phyloP scores from a whole-genome alignment of 306 rosid species.

The Lagenaria siceraria region DNA sequence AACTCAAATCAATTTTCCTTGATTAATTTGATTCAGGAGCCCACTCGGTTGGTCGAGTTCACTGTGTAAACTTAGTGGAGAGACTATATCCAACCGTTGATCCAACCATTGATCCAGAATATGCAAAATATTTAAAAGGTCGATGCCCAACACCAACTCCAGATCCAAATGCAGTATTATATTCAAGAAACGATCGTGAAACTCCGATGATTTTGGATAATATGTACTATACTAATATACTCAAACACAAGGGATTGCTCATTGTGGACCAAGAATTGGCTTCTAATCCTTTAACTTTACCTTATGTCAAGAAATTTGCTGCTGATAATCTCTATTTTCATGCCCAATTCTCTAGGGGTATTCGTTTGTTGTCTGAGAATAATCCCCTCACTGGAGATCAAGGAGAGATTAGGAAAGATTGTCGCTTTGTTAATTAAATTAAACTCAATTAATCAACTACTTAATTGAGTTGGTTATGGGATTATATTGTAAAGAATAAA shows the following conservation, averaged over 20 bases:
- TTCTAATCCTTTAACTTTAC: slow-evolving; percentile 46
- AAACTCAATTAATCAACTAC: slow-evolving; percentile 24
- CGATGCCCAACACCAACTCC: slow-evolving; percentile 72
- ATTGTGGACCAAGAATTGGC: slow-evolving; percentile 45
- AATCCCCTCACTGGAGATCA: slow-evolving; percentile 43
- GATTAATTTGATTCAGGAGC: slow-evolving; percentile 32
- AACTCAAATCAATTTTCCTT: too few relatives aligned
- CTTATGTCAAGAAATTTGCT: slow-evolving; percentile 64
- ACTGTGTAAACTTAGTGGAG: slow-evolving; percentile 45
- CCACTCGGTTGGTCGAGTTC: slow-evolving; percentile 81
- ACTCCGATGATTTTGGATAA: slow-evolving; percentile 77
- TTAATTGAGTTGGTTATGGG: not conserved
- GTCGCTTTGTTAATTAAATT: slow-evolving; percentile 27
- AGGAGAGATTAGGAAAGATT: slow-evolving; percentile 74
- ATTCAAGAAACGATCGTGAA: slow-evolving; percentile 44
- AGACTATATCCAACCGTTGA: slow-evolving; percentile 61
- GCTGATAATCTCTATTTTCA: slow-evolving; percentile 46
- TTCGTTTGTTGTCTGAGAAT: slow-evolving; percentile 42
- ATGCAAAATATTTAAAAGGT: slow-evolving; percentile 42
- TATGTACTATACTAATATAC: slow-evolving; percentile 55
- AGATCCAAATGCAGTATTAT: slow-evolving; percentile 34
- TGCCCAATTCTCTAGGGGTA: slow-evolving; percentile 58
- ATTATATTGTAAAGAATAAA: too few relatives aligned
- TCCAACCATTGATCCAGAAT: slow-evolving; percentile 35
- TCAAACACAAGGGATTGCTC: slow-evolving; percentile 55